Base-by-base conservation (phyloP, 2,329 filamentous ascomycete species). In the Trichoderma breve region DNA sequence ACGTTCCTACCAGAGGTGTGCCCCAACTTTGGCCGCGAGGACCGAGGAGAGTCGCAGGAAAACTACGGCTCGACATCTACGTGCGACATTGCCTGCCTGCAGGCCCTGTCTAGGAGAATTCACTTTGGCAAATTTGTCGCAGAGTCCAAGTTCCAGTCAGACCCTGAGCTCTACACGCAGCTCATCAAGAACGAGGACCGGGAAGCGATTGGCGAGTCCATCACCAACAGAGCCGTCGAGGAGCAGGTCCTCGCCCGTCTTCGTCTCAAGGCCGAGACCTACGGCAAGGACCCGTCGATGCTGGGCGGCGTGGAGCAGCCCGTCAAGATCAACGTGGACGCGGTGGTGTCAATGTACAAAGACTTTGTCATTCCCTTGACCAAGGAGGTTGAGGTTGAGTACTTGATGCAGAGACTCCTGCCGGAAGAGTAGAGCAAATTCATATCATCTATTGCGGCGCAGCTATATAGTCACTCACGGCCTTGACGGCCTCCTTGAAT, bases 91-190 rank as follows among this genome's bases (percentile, higher is more conserved):
- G 88, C 89, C 68, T 95, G 93, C 77, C 85, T 99, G 74, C 96
- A 99, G 84, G 93, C 96, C 4, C 84, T 99, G 61, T 97, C 93
- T 51, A 88, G 95, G 55, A 87, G 96, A 70, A 96, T 99, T 76
- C 96, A 99, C 83, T 99, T 97, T 84, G 96, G 96, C 76, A 99
- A 98, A 84, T 98, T 98, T 78, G 96, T 99, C 9, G 96, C 96
- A 57, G 96, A 99, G 86, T 91, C 92, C 73, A 99, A 99, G 84
- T 99, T 98, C 83, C 88, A 89, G 77, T 91, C 92, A 61, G 93
- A 98, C 76, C 88, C 90, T 34, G 93, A 95, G 77, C 88, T 85
- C 74, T 99, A 95, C 80, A 95, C 93, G 6, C 86, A 86, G 74
- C 82, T 98, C 82, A 98, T 99, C 83, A 90, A 91, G 81, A 91